phyloP scores from a whole-genome alignment of 225 moss, liverwort and hornwort species.

The Physcomitrium patens region DNA sequence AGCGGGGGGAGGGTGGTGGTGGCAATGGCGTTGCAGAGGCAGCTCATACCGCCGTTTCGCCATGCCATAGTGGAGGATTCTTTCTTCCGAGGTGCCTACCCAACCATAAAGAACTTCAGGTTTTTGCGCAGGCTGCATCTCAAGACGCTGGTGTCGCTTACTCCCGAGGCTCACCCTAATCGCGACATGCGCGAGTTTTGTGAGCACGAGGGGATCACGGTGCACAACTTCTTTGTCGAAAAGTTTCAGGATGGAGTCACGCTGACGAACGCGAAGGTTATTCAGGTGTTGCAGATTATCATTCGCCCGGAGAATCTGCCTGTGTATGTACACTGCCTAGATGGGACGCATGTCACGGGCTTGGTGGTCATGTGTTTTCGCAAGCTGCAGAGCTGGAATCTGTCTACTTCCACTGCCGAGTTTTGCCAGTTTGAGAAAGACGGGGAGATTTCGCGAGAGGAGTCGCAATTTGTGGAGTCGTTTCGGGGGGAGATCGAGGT shows the following conservation, averaged over 20 bases:
- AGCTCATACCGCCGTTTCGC: slow-evolving; percentile 97
- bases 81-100: slow-evolving; percentile 91
- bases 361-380: slow-evolving; percentile 97
- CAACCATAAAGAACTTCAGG: slow-evolving; percentile 92
- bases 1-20: slow-evolving; percentile 11
- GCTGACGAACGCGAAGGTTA: slow-evolving; percentile 74
- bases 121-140: slow-evolving; percentile 83
- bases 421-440: slow-evolving; percentile 96
- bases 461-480: slow-evolving; percentile 94
- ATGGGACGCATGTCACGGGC: slow-evolving; percentile 86
- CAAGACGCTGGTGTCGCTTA: slow-evolving; percentile 85
- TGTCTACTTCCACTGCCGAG: slow-evolving; percentile 88
- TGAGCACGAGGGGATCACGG: slow-evolving; percentile 81
- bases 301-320: slow-evolving; percentile 91
- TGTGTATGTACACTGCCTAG: slow-evolving; percentile 90
- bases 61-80: slow-evolving; percentile 89
- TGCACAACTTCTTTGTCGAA: slow-evolving; percentile 89
- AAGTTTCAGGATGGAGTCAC: slow-evolving; percentile 98
- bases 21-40: slow-evolving; percentile 85
- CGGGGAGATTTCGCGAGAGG: slow-evolving; percentile 92
- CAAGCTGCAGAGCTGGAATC: slow-evolving; percentile 92
- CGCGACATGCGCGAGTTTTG: slow-evolving; percentile 94
- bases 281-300: slow-evolving; percentile 88
- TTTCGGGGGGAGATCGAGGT: slow-evolving; percentile 91
- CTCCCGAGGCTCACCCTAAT: slow-evolving; percentile 89